phyloP scores from a whole-genome alignment of 139 green algal species.

The Coelastrella sp. region DNA sequence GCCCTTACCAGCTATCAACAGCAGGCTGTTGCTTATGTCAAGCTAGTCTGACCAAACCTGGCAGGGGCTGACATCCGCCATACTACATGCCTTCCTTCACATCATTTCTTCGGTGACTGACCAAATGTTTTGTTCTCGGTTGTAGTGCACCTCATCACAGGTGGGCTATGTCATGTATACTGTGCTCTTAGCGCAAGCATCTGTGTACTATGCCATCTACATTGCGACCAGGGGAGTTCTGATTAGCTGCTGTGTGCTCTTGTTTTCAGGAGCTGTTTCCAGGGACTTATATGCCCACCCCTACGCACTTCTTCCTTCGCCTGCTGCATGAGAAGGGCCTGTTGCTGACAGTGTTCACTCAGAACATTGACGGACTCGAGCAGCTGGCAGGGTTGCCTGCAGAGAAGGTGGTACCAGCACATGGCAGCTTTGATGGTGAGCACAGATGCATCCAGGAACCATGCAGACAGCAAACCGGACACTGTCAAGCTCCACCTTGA shows the following conservation, averaged over 20 bases:
- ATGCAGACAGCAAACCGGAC: too few relatives aligned
- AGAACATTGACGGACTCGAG: conserved; percentile 89
- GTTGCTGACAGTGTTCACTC: conserved; percentile 71
- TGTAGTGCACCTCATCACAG: too few relatives aligned
- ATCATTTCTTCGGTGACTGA: not conserved
- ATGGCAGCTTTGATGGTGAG: conserved; percentile 88
- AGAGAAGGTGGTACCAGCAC: conserved; percentile 79
- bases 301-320: conserved; percentile 81
- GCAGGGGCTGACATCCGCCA: not conserved
- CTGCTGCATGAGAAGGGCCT: conserved; percentile 86
- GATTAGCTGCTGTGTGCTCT: not conserved
- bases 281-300: conserved; percentile 75
- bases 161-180: too few relatives aligned
- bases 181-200: too few relatives aligned
- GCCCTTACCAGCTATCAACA: not conserved
- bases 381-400: conserved; percentile 68
- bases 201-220: too few relatives aligned
- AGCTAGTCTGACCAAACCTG: not conserved
- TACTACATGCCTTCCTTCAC: not conserved
- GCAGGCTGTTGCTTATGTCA: not conserved
- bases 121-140: too few relatives aligned
- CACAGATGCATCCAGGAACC: too few relatives aligned
- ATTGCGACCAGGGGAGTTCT: too few relatives aligned
- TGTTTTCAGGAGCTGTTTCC: conserved; percentile 55
- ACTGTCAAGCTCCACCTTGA: too few relatives aligned